These are phyloP conservation scores for Cercospora sesami DNA, from an alignment of 2,329 filamentous ascomycete genomes.

Conservation along the genomic window DNA sequence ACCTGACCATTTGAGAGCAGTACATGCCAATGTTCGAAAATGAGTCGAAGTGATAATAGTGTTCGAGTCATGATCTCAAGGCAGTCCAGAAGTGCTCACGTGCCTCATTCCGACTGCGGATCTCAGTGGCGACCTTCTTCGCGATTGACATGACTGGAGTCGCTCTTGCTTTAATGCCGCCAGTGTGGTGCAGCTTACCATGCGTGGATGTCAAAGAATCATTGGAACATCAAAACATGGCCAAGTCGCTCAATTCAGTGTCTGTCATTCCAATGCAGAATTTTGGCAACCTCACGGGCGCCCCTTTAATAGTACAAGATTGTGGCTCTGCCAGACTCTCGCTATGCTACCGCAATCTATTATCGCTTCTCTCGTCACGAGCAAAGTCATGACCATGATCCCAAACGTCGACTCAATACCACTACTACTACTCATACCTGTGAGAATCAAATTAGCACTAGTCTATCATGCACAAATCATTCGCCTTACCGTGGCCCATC, in stretches of 20 bases:
- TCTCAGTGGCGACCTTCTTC: background rate
- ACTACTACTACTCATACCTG: slow-evolving; percentile 13
- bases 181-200: background rate
- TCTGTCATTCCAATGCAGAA: background rate
- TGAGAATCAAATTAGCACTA: background rate
- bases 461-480: background rate
- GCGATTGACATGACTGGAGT: background rate
- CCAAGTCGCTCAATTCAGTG: background rate
- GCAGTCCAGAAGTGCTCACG: background rate
- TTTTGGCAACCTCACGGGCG: background rate
- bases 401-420: background rate
- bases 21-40: background rate
- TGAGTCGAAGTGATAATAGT: background rate
- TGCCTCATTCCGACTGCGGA: background rate
- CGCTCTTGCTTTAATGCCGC: background rate
- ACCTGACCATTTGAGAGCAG: background rate
- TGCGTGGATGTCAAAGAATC: background rate
- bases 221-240: background rate
- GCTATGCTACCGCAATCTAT: slow-evolving; percentile 9
- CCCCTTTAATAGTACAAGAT: slow-evolving; percentile 6
- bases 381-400: background rate
- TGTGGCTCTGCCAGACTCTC: background rate
- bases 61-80: background rate
- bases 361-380: background rate
- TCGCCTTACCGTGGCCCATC: slow-evolving; percentile 19